Evolutionary conservation across 441 rosid species (phyloP), one percentile per base, ranked within the genome.

Genomic region (Gossypium davidsonii): DNA sequence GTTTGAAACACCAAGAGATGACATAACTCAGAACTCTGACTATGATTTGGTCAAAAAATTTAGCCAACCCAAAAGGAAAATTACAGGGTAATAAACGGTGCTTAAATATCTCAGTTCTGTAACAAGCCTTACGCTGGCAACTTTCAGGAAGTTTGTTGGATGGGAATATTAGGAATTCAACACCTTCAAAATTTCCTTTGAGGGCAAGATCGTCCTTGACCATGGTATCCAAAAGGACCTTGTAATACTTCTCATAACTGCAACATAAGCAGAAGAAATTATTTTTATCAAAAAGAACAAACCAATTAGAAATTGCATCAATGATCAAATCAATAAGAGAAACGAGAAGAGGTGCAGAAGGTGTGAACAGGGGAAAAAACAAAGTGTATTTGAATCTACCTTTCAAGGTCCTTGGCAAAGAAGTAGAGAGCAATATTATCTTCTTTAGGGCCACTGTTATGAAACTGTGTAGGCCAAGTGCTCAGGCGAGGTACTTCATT

Each of bases 391-490:
- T 21, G 20, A 46, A 74, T 60, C 73, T 76, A 92, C 99, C 98
- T 90, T 77, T 90, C 96, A 61, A 79, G 73, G 83, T 93, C 95
- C 87, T 88, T 87, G 28, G 99, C 99, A 85, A 93, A 96, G 79
- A 96, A 92, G 90, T 89, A 96, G 6, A 96, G 88, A 78, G 99
- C 99, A 83, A 96, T 89, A 79, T 96, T 91, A 76, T 88, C 90
- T 79, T 93, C 99, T 74, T 82, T 86, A 46, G 88, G 87, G 77
- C 98, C 95, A 79, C 57, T 71, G 25, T 80, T 86, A 74, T 83
- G 86, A 85, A 96, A 96, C 78, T 90, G 97, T 58, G 75, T 72
- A 5, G 98, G 98, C 99, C 99, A 96, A 23, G 87, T 79, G 83
- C 91, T 85, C 73, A 76, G 66, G 61, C 98, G 85, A 72, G 97